Conservation (phyloP, 192 early-diverging fungal genomes). For the Chytriomyces confervae region DNA sequence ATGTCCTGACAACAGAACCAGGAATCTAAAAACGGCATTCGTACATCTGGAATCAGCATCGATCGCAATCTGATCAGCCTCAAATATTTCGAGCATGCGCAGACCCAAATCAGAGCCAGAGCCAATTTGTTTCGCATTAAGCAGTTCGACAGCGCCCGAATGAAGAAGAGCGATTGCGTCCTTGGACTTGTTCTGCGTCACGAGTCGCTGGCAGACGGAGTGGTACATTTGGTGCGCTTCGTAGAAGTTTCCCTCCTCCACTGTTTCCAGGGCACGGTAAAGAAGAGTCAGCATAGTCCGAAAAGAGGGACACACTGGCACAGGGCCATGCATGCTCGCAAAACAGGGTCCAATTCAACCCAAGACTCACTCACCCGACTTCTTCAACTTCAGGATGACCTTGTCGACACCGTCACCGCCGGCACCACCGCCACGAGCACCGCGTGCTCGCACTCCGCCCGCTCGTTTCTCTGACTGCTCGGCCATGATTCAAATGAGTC, state of each 20-base stretch:
- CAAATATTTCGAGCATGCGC: conserved; percentile 84
- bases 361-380: conserved; percentile 34
- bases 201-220: conserved; percentile 80
- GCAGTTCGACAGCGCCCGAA: conserved; percentile 77
- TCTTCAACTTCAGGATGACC: conserved; percentile 48
- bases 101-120: conserved; percentile 82
- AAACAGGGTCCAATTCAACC: neutral
- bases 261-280: neutral
- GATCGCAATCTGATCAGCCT: conserved; percentile 69
- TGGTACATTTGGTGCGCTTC: conserved; percentile 98
- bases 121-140: conserved; percentile 80
- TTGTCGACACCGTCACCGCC: conserved; percentile 40
- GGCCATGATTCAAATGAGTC: no score
- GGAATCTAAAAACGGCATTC: neutral
- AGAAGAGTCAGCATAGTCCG: neutral
- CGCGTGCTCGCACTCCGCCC: conserved; percentile 3
- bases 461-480: neutral
- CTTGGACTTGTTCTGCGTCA: conserved; percentile 84
- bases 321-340: neutral
- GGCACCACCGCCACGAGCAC: conserved; percentile 12
- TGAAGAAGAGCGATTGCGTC: conserved; percentile 80
- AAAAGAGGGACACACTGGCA: neutral
- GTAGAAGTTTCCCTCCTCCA: conserved; percentile 83
- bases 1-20: neutral
- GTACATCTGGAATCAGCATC: conserved; percentile 73